These are phyloP conservation scores for Daucus carota DNA, from an alignment of 129 eudicot genomes.

Conservation along the genomic window DNA sequence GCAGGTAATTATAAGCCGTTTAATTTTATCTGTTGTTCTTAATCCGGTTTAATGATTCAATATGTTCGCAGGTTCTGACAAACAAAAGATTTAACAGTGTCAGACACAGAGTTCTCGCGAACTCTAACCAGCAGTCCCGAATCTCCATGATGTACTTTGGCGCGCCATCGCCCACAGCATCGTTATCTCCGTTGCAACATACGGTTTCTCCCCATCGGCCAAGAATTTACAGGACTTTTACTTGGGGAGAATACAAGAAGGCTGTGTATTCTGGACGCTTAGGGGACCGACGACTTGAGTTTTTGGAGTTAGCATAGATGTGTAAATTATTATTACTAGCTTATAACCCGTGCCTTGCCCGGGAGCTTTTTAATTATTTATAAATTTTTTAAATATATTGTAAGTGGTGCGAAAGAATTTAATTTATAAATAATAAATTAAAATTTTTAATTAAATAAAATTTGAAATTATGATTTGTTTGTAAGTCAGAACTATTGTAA, in stretches of 20 bases:
- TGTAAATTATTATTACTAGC: neutral
- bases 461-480: too few species aligned
- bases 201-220: slow-evolving; percentile 28
- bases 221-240: slow-evolving; percentile 49
- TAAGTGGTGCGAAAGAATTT: too few species aligned
- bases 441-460: too few species aligned
- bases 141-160: slow-evolving; percentile 80
- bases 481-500: too few species aligned
- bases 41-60: neutral
- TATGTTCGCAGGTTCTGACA: slow-evolving; percentile 50
- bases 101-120: slow-evolving; percentile 71
- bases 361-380: too few species aligned
- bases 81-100: slow-evolving; percentile 72
- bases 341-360: too few species aligned
- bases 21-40: neutral
- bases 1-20: slow-evolving; percentile 33
- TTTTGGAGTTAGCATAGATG: neutral
- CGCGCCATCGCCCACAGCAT: slow-evolving; percentile 53
- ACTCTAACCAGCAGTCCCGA: slow-evolving; percentile 34
- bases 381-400: too few species aligned
- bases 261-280: slow-evolving; percentile 27
- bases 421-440: too few species aligned
- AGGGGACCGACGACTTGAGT: slow-evolving; percentile 39
- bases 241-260: slow-evolving; percentile 49
- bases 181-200: slow-evolving; percentile 49